Percentiles rank a stretch among this genome's conserved stretches.
Conservation (phyloP, 2,329 filamentous ascomycete genomes). For the Epichloe brachyelytri region DNA sequence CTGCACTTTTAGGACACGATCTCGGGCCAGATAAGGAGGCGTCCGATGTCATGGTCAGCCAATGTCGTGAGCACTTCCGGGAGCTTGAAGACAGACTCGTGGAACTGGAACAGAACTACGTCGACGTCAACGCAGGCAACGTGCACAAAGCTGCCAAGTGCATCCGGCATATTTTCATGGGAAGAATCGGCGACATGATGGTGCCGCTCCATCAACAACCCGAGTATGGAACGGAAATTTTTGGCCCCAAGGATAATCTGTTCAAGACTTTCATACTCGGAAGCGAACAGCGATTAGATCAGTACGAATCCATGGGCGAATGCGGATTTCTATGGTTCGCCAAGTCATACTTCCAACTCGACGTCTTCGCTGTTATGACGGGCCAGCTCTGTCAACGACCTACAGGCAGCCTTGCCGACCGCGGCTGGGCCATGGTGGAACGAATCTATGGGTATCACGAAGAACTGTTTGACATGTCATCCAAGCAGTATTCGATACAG, state of each 20-base stretch:
- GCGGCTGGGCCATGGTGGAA: slow-evolving; percentile 37
- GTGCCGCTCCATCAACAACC: slow-evolving; percentile 32
- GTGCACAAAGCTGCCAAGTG: slow-evolving; percentile 37
- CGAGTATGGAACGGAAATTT: slow-evolving; percentile 37
- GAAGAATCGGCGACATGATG: slow-evolving; percentile 36
- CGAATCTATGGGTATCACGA: slow-evolving; percentile 34
- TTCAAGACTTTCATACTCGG: slow-evolving; percentile 40
- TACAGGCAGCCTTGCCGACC: slow-evolving; percentile 36
- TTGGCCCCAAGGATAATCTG: slow-evolving; percentile 36
- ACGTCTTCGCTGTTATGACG: slow-evolving; percentile 41
- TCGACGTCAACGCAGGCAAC: slow-evolving; percentile 38
- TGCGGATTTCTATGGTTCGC: slow-evolving; percentile 43
- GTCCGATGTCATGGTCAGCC: slow-evolving; percentile 9
- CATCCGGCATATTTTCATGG: slow-evolving; percentile 32
- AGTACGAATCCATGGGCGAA: slow-evolving; percentile 29
- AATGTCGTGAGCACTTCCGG: slow-evolving; percentile 28
- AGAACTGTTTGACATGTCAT: slow-evolving; percentile 36
- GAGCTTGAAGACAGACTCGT: slow-evolving; percentile 29
- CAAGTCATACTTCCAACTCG: slow-evolving; percentile 41
- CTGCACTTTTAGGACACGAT: slow-evolving; percentile 34
- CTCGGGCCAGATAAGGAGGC: slow-evolving; percentile 15
- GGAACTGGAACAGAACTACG: slow-evolving; percentile 34
- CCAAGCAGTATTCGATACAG: slow-evolving; percentile 30
- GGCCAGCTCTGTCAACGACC: slow-evolving; percentile 39
- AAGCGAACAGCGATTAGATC: slow-evolving; percentile 32